Evolutionary conservation across 164 flowering plant species (phyloP).

Genomic region (Taxillus chinensis): DNA sequence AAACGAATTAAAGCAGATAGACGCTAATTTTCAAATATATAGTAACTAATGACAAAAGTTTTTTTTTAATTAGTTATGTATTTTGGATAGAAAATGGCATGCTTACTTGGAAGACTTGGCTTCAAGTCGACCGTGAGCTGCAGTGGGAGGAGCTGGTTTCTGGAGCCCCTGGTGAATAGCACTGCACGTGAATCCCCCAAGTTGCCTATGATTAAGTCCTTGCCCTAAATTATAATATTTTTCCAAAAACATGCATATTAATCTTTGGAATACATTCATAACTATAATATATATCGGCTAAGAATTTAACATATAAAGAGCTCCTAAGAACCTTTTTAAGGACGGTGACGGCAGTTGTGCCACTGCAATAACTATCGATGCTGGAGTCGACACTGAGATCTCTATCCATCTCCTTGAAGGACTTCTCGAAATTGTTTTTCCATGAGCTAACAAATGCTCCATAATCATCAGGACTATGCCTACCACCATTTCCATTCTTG

Average conservation of each 20-base stretch:
- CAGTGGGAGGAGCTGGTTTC: slow-evolving; percentile 37
- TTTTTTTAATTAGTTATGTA: too few relatives aligned
- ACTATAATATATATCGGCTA: too few relatives aligned
- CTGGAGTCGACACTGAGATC: slow-evolving; percentile 30
- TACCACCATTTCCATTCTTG: not conserved
- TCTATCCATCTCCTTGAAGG: slow-evolving; percentile 55
- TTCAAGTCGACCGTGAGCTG: slow-evolving; percentile 80
- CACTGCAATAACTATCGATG: slow-evolving; percentile 54
- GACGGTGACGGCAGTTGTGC: slow-evolving; percentile 58
- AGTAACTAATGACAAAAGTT: too few relatives aligned
- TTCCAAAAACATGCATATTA: not conserved
- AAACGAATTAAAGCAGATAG: too few relatives aligned
- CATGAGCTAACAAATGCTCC: slow-evolving; percentile 19
- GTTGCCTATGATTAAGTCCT: slow-evolving; percentile 58
- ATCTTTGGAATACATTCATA: too few relatives aligned
- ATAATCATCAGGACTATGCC: not conserved
- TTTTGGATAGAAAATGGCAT: not conserved
- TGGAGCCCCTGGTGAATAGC: slow-evolving; percentile 46
- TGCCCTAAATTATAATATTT: slow-evolving; percentile 27
- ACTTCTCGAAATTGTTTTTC: slow-evolving; percentile 33
- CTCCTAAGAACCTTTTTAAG: slow-evolving; percentile 61
- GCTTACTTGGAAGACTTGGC: slow-evolving; percentile 55
- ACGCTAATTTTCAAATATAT: too few relatives aligned
- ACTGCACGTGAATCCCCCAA: slow-evolving; percentile 89
- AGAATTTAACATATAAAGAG: too few relatives aligned